Conservation (phyloP, 108 stramenopile genomes). For the Poteriospumella lacustris region DNA sequence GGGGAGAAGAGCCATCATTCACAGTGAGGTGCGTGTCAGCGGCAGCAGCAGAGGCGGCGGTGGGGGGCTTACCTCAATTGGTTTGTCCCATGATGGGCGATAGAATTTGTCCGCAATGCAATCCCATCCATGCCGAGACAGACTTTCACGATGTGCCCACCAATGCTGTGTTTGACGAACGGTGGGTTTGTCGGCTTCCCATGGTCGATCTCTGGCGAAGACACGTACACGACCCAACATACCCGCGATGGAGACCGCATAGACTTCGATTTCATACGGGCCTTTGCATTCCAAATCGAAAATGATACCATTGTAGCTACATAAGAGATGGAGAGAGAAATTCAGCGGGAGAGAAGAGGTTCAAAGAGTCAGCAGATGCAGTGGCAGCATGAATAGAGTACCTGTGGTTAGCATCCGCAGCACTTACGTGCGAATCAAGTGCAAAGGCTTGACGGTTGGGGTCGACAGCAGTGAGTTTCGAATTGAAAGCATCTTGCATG, state of each 20-base stretch:
- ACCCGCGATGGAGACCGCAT: not conserved
- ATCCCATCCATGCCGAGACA: constrained; percentile 7
- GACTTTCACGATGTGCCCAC: constrained; percentile 20
- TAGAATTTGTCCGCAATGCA: not conserved
- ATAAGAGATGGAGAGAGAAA: no score
- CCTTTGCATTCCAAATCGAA: constrained; percentile 3
- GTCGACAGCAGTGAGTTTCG: not conserved
- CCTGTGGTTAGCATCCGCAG: constrained; percentile 3
- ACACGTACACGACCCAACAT: constrained; percentile 22
- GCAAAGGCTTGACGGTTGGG: not conserved
- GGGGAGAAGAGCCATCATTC: no score
- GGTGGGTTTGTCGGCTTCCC: constrained; percentile 11
- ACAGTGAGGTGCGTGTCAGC: no score
- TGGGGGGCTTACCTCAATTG: not conserved
- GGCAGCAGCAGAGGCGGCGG: not conserved
- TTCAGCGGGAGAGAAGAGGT: no score
- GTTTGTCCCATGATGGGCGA: constrained; percentile 25
- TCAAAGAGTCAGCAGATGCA: no score
- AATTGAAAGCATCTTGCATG: not conserved
- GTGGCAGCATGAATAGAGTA: no score
- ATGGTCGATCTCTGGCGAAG: constrained; percentile 17
- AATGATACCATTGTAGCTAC: constrained; percentile 30
- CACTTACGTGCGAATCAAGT: not conserved
- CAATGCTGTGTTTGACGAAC: not conserved
- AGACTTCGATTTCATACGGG: constrained; percentile 1